Evolutionary conservation across 345 rosid species (phyloP).

Genomic region (Acer campestre): DNA sequence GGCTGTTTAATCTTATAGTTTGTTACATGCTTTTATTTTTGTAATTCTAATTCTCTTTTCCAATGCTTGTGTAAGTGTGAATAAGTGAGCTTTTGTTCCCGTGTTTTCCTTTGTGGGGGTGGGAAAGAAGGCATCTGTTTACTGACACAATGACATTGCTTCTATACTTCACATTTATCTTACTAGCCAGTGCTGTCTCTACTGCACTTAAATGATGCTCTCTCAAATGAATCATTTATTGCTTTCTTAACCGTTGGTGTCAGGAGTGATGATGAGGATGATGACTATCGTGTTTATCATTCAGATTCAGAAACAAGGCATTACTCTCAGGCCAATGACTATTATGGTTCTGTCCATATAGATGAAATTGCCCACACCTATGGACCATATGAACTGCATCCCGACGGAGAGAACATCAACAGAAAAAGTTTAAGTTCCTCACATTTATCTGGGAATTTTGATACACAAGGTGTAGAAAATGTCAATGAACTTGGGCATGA

Average conservation of each 20-base stretch:
- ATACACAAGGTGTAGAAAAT: constrained; percentile 40
- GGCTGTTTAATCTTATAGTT: neutral
- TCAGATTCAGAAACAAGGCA: constrained; percentile 60
- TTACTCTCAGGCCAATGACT: constrained; percentile 53
- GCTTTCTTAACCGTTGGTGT: constrained; percentile 24
- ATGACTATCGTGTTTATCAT: constrained; percentile 57
- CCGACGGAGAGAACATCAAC: constrained; percentile 46
- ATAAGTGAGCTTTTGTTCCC: neutral
- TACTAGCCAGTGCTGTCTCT: constrained; percentile 3
- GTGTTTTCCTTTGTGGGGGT: neutral
- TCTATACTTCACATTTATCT: constrained; percentile 17
- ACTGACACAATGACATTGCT: constrained; percentile 10
- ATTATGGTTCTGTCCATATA: constrained; percentile 45
- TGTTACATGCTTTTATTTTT: neutral
- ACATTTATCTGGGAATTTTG: constrained; percentile 48
- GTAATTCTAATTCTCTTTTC: neutral
- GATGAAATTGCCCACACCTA: constrained; percentile 47
- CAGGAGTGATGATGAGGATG: constrained; percentile 92
- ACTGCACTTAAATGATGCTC: constrained; percentile 1
- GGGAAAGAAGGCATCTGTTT: neutral
- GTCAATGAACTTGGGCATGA: constrained; percentile 33
- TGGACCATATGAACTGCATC: constrained; percentile 51
- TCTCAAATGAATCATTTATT: constrained; percentile 15
- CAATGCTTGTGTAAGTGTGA: neutral
- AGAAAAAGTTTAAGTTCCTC: constrained; percentile 42